These are phyloP conservation scores for Pachyrhizus erosus DNA, from an alignment of 306 rosid species.

Conservation along the genomic window DNA sequence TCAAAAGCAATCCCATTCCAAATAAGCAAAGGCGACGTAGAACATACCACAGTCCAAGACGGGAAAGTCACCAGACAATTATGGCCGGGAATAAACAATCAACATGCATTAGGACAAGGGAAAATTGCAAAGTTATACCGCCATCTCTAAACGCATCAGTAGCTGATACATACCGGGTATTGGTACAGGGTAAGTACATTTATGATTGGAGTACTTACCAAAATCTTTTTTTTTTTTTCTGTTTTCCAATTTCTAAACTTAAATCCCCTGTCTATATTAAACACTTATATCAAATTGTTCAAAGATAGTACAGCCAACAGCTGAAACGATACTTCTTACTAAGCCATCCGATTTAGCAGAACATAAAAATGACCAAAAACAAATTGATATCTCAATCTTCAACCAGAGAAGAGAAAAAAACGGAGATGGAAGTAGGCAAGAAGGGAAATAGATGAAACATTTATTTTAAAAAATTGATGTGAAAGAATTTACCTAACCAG, in stretches of 20 bases:
- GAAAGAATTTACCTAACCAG: conserved; percentile 62
- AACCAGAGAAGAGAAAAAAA: neutral
- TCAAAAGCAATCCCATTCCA: neutral
- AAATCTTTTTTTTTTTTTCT: too few relatives aligned
- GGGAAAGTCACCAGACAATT: conserved; percentile 17
- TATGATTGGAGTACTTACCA: too few relatives aligned
- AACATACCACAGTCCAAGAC: neutral
- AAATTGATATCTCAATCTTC: too few relatives aligned
- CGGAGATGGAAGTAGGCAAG: neutral
- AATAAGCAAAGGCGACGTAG: neutral
- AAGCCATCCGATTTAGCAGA: neutral
- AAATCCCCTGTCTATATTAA: neutral
- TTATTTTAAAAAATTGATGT: too few relatives aligned
- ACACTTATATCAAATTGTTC: conserved; percentile 16
- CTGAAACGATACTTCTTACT: neutral
- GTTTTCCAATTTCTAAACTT: neutral
- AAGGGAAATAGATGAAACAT: too few relatives aligned
- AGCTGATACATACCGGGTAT: too few relatives aligned
- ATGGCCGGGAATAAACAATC: neutral
- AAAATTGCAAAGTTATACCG: neutral
- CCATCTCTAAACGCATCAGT: too few relatives aligned
- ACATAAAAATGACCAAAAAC: too few relatives aligned
- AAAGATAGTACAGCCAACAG: neutral
- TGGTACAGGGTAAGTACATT: too few relatives aligned
- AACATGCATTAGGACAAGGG: neutral